Evolutionary conservation across 2,329 filamentous ascomycete species (phyloP).

Genomic region (Aphanocladium album): DNA sequence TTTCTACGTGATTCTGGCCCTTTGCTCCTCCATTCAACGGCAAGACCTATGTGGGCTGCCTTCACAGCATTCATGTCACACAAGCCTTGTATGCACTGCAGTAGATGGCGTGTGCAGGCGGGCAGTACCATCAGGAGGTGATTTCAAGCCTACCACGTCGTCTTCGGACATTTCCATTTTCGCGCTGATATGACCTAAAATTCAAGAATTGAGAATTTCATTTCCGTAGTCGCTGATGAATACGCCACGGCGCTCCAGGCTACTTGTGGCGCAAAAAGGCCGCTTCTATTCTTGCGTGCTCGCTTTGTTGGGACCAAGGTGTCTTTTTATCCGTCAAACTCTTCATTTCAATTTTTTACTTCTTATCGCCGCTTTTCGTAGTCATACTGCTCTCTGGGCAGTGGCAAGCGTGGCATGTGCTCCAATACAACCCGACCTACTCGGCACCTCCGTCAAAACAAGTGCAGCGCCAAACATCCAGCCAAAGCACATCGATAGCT

Average conservation of each 20-base stretch:
- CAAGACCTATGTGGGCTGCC: not conserved
- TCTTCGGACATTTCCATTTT: too few relatives aligned
- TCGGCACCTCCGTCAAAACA: not conserved
- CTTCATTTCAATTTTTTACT: not conserved
- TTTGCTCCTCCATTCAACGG: not conserved
- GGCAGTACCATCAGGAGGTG: too few relatives aligned
- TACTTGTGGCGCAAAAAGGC: not conserved
- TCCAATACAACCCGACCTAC: not conserved
- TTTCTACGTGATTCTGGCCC: not conserved
- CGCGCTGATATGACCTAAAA: not conserved
- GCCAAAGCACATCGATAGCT: not conserved
- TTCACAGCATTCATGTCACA: not conserved
- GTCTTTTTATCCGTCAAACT: too few relatives aligned
- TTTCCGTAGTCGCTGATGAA: not conserved
- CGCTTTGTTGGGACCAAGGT: not conserved
- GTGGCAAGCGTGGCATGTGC: not conserved
- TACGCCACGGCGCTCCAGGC: conserved; percentile 1
- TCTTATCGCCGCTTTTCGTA: not conserved
- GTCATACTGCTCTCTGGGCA: too few relatives aligned
- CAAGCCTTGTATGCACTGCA: not conserved
- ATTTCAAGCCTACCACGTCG: too few relatives aligned
- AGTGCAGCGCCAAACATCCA: not conserved
- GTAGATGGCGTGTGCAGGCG: too few relatives aligned
- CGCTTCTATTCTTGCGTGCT: too few relatives aligned
- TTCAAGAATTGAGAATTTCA: not conserved